These are phyloP conservation scores for Xerocomus brunneocitrinus DNA, from an alignment of 768 basidiomycete species.

Conservation along the genomic window DNA sequence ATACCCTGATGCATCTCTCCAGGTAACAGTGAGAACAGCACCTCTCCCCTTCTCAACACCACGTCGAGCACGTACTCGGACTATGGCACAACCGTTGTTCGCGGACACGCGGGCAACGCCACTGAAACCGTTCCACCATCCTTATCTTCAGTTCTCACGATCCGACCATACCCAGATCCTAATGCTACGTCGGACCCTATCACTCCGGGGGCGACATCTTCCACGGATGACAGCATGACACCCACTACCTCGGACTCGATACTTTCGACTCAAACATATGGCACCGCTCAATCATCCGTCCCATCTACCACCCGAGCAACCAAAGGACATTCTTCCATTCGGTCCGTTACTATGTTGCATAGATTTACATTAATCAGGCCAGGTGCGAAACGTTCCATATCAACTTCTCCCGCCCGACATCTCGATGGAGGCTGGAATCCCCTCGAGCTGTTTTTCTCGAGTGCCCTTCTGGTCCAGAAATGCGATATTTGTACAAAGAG, in stretches of 20 bases:
- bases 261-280: conserved; percentile 56
- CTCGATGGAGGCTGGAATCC: conserved; percentile 61
- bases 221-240: conserved; percentile 30
- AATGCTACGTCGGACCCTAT: conserved; percentile 40
- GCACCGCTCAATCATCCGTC: conserved; percentile 51
- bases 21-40: conserved; percentile 41
- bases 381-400: conserved; percentile 51
- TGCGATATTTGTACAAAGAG: conserved; percentile 82
- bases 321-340: conserved; percentile 70
- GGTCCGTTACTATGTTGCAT: conserved; percentile 59
- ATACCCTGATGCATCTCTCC: conserved; percentile 12
- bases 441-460: conserved; percentile 73
- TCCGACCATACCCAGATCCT: conserved; percentile 52
- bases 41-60: conserved; percentile 51
- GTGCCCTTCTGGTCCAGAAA: conserved; percentile 64
- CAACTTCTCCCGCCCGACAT: conserved; percentile 26
- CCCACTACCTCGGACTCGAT: conserved; percentile 43
- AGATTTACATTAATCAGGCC: conserved; percentile 86
- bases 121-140: conserved; percentile 44
- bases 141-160: conserved; percentile 70
- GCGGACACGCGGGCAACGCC: conserved; percentile 40
- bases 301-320: conserved; percentile 62
- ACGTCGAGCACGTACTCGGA: conserved; percentile 45
- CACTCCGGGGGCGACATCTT: conserved; percentile 34
- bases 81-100: conserved; percentile 70